Percentiles rank a stretch among this genome's conserved stretches.
These are phyloP conservation scores for Argentina anserina DNA, from an alignment of 306 rosid species.

Conservation along the genomic window DNA sequence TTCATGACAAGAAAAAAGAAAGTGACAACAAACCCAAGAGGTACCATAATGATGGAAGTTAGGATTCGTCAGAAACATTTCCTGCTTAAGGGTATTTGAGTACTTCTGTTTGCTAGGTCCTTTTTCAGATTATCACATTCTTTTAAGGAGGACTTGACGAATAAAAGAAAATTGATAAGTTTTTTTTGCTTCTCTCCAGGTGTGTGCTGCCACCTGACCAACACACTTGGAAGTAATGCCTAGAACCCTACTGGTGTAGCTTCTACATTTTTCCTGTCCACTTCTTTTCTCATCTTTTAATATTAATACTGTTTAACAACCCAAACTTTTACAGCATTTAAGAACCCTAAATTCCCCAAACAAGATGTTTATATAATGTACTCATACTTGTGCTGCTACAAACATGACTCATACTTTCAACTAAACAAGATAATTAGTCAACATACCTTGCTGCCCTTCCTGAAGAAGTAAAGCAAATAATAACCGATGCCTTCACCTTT, in stretches of 20 bases:
- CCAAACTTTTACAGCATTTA: not conserved
- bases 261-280: not conserved
- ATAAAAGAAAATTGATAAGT: not conserved
- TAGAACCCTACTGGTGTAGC: not conserved
- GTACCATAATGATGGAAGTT: not conserved
- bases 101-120: not conserved
- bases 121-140: not conserved
- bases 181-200: not conserved
- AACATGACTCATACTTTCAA: not conserved
- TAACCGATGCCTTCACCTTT: slow-evolving; percentile 93
- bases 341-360: not conserved
- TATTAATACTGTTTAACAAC: not conserved
- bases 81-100: not conserved
- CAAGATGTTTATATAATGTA: not conserved
- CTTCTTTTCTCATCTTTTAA: not conserved
- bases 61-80: not conserved
- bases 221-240: not conserved
- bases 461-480: slow-evolving; percentile 95
- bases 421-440: not conserved
- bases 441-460: slow-evolving; percentile 98
- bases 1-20: not conserved
- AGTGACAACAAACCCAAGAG: not conserved
- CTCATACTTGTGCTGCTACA: not conserved
- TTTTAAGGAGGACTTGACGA: not conserved
- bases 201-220: not conserved